phyloP scores from a whole-genome alignment of 148 eudicot species.

The Arctostaphylos glauca region DNA sequence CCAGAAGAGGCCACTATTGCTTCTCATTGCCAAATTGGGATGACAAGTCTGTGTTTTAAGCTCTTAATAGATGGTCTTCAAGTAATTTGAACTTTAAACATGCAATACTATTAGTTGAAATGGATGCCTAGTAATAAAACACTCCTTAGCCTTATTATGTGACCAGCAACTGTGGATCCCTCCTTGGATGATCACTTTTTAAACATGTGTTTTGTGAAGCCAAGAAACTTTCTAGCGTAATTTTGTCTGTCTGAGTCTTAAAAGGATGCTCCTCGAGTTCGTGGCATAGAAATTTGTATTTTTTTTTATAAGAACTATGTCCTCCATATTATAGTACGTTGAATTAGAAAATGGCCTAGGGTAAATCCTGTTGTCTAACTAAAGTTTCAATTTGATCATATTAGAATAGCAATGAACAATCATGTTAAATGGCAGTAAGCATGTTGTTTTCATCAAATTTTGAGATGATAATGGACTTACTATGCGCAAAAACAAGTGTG shows the following conservation, averaged over 20 bases:
- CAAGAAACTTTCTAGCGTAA: not conserved
- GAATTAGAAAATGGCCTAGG: too few species aligned
- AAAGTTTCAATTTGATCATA: too few species aligned
- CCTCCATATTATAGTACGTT: too few species aligned
- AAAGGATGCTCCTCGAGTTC: too few species aligned
- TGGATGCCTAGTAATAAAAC: not conserved
- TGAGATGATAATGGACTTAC: slow-evolving; percentile 32
- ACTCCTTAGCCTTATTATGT: not conserved
- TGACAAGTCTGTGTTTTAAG: not conserved
- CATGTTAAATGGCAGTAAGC: not conserved
- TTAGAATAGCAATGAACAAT: too few species aligned
- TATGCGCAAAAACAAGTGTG: slow-evolving; percentile 65
- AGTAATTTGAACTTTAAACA: not conserved
- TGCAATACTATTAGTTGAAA: not conserved
- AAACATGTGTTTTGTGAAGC: not conserved
- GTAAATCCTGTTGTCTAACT: too few species aligned
- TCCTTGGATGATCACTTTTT: not conserved
- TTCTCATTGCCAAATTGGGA: not conserved
- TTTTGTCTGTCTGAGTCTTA: too few species aligned
- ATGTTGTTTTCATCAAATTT: too few species aligned
- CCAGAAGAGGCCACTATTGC: not conserved
- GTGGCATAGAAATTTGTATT: too few species aligned
- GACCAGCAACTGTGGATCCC: not conserved
- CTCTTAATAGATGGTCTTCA: not conserved
- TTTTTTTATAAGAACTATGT: too few species aligned